phyloP scores from a whole-genome alignment of 2,329 filamentous ascomycete species.

The Parascedosporium putredinis region DNA sequence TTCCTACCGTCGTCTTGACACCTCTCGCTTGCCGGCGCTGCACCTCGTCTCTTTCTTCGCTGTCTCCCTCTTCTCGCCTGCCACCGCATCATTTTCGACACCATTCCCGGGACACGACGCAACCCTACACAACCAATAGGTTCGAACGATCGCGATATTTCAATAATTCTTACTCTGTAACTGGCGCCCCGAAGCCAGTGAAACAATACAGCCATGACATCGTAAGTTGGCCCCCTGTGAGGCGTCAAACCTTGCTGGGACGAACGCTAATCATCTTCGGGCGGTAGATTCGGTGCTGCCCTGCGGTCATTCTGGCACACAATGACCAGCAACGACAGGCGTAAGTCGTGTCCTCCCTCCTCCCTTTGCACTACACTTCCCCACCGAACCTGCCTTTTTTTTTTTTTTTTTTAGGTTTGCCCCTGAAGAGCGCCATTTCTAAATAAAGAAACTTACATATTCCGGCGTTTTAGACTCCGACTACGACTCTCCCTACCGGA shows the following conservation, averaged over 20 bases:
- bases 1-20: background rate
- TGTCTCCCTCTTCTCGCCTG: background rate
- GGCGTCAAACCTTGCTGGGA: background rate
- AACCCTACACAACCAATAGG: too few relatives aligned
- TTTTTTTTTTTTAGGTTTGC: background rate
- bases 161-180: background rate
- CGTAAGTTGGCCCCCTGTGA: background rate
- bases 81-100: background rate
- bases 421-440: too few relatives aligned
- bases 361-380: too few relatives aligned
- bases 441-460: conserved; percentile 1
- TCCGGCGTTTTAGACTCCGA: conserved; percentile 59
- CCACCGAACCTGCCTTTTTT: background rate
- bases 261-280: background rate
- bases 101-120: background rate
- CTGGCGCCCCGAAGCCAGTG: background rate
- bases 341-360: conserved; percentile 30
- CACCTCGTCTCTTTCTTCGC: too few relatives aligned
- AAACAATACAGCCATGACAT: background rate
- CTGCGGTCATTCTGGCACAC: conserved; percentile 94
- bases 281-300: conserved; percentile 51
- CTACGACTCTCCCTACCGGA: conserved; percentile 86
- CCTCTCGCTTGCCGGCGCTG: background rate
- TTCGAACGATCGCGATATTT: background rate
- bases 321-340: conserved; percentile 63